A percentile compares a stretch with the other conserved stretches of the same genome.
Evolutionary conservation across 2,329 filamentous ascomycete genomes (phyloP).

Genomic region (Tolypocladium ophioglossoides): DNA sequence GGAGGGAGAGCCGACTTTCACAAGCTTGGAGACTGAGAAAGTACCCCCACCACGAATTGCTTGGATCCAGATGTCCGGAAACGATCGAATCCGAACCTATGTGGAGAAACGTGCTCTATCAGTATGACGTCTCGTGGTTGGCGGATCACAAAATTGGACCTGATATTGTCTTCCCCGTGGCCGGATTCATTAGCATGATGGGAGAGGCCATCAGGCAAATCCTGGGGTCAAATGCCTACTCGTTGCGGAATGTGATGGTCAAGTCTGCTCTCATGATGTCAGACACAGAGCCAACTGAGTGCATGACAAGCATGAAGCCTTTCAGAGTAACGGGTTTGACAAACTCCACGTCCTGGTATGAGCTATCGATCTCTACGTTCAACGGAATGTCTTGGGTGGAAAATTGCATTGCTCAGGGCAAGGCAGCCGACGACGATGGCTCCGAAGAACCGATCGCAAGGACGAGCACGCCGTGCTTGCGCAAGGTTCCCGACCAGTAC

Average conservation of each 20-base stretch:
- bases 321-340: slow-evolving; percentile 3
- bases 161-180: slow-evolving; percentile 29
- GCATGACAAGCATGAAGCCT: slow-evolving; percentile 5
- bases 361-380: slow-evolving; percentile 5
- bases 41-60: slow-evolving; percentile 15
- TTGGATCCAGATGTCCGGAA: slow-evolving; percentile 18
- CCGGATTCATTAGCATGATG: slow-evolving; percentile 31
- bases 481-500: background rate
- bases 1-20: slow-evolving; percentile 10
- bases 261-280: slow-evolving; percentile 4
- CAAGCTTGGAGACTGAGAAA: slow-evolving; percentile 13
- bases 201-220: slow-evolving; percentile 24
- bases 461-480: background rate
- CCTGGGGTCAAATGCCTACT: background rate
- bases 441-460: too few relatives aligned
- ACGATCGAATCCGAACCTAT: slow-evolving; percentile 18
- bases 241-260: slow-evolving; percentile 4
- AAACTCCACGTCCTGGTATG: slow-evolving; percentile 8
- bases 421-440: background rate
- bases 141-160: slow-evolving; percentile 28
- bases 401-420: slow-evolving; percentile 3
- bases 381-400: slow-evolving; percentile 4
- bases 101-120: slow-evolving; percentile 28
- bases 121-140: slow-evolving; percentile 31
- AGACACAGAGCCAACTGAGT: slow-evolving; percentile 3